phyloP scores from a whole-genome alignment of 768 basidiomycete species.

The Podaxis sp. region DNA sequence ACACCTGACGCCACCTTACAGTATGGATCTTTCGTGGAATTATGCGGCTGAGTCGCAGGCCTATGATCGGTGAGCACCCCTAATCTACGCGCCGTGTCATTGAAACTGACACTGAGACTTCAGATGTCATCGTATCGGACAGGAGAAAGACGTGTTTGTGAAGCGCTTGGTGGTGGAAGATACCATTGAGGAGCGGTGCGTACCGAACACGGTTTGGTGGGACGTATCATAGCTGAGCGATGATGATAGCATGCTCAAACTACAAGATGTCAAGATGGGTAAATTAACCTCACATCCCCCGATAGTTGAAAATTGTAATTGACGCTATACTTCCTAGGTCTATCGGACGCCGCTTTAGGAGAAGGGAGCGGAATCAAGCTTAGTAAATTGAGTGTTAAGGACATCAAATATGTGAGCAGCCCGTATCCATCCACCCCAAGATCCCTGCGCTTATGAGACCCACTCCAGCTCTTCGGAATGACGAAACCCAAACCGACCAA shows the following conservation, averaged over 20 bases:
- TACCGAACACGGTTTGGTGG: background rate
- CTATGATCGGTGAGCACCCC: slow-evolving; percentile 35
- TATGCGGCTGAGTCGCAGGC: slow-evolving; percentile 73
- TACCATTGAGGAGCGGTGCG: slow-evolving; percentile 75
- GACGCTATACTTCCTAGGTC: slow-evolving; percentile 32
- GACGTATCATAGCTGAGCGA: background rate
- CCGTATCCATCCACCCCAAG: background rate
- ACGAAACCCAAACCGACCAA: slow-evolving; percentile 2
- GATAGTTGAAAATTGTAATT: background rate
- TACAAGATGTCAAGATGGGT: slow-evolving; percentile 70
- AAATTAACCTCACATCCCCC: slow-evolving; percentile 15
- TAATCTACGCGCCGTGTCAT: background rate
- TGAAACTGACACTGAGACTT: slow-evolving; percentile 25
- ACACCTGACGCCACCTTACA: slow-evolving; percentile 22
- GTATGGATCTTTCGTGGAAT: slow-evolving; percentile 76
- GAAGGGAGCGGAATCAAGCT: slow-evolving; percentile 64
- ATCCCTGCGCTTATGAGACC: background rate
- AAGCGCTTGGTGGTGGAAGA: slow-evolving; percentile 66
- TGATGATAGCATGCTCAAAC: slow-evolving; percentile 54
- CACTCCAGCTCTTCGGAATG: slow-evolving; percentile 39
- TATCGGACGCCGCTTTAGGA: slow-evolving; percentile 69
- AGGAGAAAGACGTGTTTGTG: slow-evolving; percentile 66
- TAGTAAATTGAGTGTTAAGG: slow-evolving; percentile 66
- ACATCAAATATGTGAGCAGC: slow-evolving; percentile 58
- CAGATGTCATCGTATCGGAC: slow-evolving; percentile 69